A percentile compares a stretch with the other conserved stretches of the same genome.
phyloP scores from a whole-genome alignment of 2,329 filamentous ascomycete species.

The Penicillium hordei region DNA sequence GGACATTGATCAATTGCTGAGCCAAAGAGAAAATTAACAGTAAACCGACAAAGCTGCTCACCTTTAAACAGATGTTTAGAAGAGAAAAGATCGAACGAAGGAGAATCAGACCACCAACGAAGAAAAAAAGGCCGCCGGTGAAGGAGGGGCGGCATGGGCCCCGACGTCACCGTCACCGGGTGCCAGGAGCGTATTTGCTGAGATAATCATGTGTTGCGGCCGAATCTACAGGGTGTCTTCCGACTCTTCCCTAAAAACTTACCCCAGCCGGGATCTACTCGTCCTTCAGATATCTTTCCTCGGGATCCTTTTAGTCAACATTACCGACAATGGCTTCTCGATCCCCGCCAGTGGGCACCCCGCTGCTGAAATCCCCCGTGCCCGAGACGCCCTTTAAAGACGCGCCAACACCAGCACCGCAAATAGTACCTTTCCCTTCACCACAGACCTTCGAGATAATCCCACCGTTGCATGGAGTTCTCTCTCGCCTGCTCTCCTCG shows the following conservation, averaged over 20 bases:
- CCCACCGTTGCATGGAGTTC: constrained; percentile 74
- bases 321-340: constrained; percentile 37
- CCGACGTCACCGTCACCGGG: constrained; percentile 35
- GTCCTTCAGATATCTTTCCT: constrained; percentile 21
- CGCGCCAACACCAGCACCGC: constrained; percentile 47
- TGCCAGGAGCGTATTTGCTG: constrained; percentile 6
- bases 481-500: constrained; percentile 66
- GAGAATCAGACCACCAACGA: constrained; percentile 1
- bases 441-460: constrained; percentile 84
- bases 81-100: constrained; percentile 11
- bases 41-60: constrained; percentile 7
- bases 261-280: constrained; percentile 21
- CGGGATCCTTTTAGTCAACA: constrained; percentile 12
- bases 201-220: not conserved
- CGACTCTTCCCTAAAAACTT: constrained; percentile 39
- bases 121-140: constrained; percentile 29
- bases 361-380: constrained; percentile 43
- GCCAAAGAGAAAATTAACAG: constrained; percentile 1
- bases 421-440: constrained; percentile 59
- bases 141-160: constrained; percentile 36
- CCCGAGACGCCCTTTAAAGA: constrained; percentile 39
- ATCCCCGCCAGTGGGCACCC: constrained; percentile 38
- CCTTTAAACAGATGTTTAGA: constrained; percentile 16
- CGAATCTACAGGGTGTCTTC: constrained; percentile 15
- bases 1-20: constrained; percentile 22